These are phyloP conservation scores for Colletotrichum sp. DNA, from an alignment of 2,329 filamentous ascomycete species.

Conservation along the genomic window DNA sequence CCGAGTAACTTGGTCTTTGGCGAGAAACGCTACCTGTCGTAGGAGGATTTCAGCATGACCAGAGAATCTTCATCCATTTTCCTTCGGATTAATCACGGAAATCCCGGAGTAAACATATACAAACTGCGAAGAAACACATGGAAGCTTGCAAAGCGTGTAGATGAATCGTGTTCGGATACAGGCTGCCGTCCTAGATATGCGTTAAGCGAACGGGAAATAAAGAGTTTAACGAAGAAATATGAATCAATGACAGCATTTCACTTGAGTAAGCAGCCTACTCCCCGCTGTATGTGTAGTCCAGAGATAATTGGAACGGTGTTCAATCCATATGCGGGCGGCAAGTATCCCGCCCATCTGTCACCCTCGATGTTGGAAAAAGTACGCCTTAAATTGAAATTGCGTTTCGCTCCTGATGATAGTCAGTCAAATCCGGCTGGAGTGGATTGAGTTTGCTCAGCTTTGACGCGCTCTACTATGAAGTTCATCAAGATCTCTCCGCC, in stretches of 20 bases:
- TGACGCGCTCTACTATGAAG: not conserved
- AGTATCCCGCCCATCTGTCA: not conserved
- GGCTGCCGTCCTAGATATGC: not conserved
- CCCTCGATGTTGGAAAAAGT: not conserved
- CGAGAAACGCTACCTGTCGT: too few species aligned
- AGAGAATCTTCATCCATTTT: too few species aligned
- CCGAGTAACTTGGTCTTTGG: too few species aligned
- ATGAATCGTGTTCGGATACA: not conserved
- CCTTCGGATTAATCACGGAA: too few species aligned
- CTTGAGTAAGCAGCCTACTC: too few species aligned
- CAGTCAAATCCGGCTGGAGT: accelerated
- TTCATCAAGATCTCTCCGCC: not conserved
- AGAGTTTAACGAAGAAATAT: not conserved
- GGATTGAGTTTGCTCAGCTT: not conserved
- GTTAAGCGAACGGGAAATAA: not conserved
- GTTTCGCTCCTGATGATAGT: accelerated
- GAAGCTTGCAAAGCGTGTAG: not conserved
- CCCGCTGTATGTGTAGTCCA: not conserved
- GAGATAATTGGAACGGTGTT: accelerated
- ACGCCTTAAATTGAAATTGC: accelerated
- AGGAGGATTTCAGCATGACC: too few species aligned
- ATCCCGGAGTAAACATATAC: not conserved
- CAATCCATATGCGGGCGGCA: accelerated
- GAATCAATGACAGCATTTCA: too few species aligned
- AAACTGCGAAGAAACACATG: not conserved